Conservation (phyloP, 352 stramenopile genomes). For the Globisporangium acanthophoron region DNA sequence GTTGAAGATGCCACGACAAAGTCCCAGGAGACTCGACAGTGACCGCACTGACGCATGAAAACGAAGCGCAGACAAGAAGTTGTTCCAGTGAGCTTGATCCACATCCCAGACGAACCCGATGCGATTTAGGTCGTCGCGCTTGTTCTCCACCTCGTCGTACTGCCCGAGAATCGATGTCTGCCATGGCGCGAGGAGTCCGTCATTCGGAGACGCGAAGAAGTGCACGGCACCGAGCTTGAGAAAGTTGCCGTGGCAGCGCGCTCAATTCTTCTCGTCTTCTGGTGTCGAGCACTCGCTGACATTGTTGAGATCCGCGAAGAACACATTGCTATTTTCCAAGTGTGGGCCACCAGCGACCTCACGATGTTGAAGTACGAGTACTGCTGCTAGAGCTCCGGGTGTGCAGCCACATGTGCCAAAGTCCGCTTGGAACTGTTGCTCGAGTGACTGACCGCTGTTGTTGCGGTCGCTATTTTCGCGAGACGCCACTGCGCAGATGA, state of each 20-base stretch:
- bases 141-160: conserved; percentile 30
- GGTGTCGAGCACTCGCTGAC: conserved; percentile 18
- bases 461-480: too few relatives aligned
- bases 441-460: not conserved
- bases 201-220: conserved; percentile 38
- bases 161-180: conserved; percentile 26
- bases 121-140: conserved; percentile 9
- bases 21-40: too few relatives aligned
- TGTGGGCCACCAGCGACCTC: conserved; percentile 14
- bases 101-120: too few relatives aligned
- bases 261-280: conserved; percentile 14
- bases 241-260: conserved; percentile 26
- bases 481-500: conserved; percentile 33
- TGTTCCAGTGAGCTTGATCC: too few relatives aligned
- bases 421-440: conserved; percentile 26
- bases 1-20: too few relatives aligned
- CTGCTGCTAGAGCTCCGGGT: conserved; percentile 15
- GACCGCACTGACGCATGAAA: too few relatives aligned
- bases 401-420: conserved; percentile 16
- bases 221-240: conserved; percentile 27
- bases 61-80: too few relatives aligned
- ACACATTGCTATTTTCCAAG: conserved; percentile 18
- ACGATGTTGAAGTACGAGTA: conserved; percentile 23
- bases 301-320: conserved; percentile 26
- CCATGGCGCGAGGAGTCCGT: conserved; percentile 30